Percentiles rank a stretch among this genome's conserved stretches.
These are phyloP conservation scores for Sporothrix curviconia DNA, from an alignment of 2,329 filamentous ascomycete species.

Conservation along the genomic window DNA sequence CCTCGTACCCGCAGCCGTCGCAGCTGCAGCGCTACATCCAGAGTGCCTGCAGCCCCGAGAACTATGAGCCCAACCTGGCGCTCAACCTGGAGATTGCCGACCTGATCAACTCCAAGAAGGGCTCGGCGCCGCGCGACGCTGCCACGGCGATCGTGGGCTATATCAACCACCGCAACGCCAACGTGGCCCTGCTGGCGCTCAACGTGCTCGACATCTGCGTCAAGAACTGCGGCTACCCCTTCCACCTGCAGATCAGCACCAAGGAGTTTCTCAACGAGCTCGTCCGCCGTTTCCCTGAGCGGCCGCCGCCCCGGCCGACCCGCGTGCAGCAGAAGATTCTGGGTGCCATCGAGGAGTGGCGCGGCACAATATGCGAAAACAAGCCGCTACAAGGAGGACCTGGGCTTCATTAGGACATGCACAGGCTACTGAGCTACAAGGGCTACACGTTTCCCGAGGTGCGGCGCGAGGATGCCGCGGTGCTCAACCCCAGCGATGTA, in stretches of 20 bases:
- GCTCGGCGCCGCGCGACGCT: conserved; percentile 88
- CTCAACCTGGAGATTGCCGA: conserved; percentile 95
- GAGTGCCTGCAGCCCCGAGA: conserved; percentile 92
- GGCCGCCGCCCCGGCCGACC: conserved; percentile 77
- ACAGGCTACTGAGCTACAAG: conserved; percentile 90
- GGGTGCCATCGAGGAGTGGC: conserved; percentile 97
- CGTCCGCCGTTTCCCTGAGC: conserved; percentile 89
- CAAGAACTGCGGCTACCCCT: conserved; percentile 99
- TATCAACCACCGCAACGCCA: conserved; percentile 95
- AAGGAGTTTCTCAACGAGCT: conserved; percentile 99
- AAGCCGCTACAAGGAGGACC: conserved; percentile 91
- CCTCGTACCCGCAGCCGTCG: conserved; percentile 70
- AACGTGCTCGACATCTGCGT: conserved; percentile 96
- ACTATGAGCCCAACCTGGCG: conserved; percentile 95
- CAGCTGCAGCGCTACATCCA: conserved; percentile 93
- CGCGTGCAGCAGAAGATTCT: conserved; percentile 88
- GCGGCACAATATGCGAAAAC: conserved; percentile 97
- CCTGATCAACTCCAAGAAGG: conserved; percentile 95
- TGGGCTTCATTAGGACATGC: conserved; percentile 98
- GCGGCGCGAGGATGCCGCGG: conserved; percentile 86
- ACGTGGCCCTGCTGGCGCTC: conserved; percentile 84
- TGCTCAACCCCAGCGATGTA: conserved; percentile 94
- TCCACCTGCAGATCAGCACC: conserved; percentile 96
- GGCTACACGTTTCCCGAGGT: conserved; percentile 94
- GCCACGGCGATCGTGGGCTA: conserved; percentile 88